Base-by-base conservation (phyloP, 2,329 filamentous ascomycete species). In the Stagonosporopsis cucurbitacearum region DNA sequence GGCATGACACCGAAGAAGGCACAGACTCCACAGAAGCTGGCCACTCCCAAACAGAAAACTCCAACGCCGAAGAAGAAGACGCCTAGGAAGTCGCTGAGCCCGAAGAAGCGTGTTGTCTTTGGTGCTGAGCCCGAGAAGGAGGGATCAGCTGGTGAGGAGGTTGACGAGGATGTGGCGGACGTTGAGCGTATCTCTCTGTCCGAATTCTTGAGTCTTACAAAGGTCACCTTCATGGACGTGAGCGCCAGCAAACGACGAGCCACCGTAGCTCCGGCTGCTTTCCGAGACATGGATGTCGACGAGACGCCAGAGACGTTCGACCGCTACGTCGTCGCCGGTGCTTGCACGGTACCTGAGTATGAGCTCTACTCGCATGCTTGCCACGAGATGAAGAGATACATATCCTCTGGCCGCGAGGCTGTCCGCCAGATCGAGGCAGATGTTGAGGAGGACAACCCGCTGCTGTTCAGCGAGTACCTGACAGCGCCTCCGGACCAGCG, bases 151-250 rank as follows among this genome's bases (percentile, higher is more conserved):
- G 72, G 75, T 22, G 66, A 75, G 1, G 61, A 64, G 6, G 57
- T 51, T 13, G 58, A 59, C 6, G 63, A 67, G 15, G 62, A 64
- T 4, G 46, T 58, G n/a, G 73, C 71, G 20, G 69, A 74, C 15
- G 81, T 83, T 19, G 84, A 88, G 23, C 83, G 82, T 20, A 92
- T 96, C 50, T 89, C 93, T 41, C 81, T 99, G 3, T 92, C 96
- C 65, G 90, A 96, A 49, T 99, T 99, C 77, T 79, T 99, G 40
- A 91, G 96, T 60, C 88, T 96, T 86, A 97, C 94, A 2, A 96
- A 91, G 56, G 96, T 99, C 68, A 91, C 93, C 50, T 99, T 99
- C 78, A 97, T 99, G 90, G 95, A 99, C 72, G 82, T 99, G 45
- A 96, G 89, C n/a, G 96, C 94, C 0, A 97, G 93, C 1, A 98